Evolutionary conservation across 139 green algal species (phyloP).

Genomic region (Micractinium conductrix): DNA sequence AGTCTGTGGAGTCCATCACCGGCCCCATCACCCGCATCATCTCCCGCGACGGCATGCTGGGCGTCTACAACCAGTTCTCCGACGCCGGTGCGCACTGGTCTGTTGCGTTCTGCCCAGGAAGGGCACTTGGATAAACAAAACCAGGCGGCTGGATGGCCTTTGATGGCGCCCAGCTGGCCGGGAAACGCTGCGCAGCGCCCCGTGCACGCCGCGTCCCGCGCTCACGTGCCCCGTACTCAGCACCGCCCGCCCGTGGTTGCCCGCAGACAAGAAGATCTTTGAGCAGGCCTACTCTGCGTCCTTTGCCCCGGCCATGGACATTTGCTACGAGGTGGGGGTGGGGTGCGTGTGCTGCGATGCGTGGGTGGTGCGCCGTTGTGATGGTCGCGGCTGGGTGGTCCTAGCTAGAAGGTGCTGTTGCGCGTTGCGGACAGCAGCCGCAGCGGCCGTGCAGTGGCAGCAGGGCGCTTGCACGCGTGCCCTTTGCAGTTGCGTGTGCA

Average conservation of each 20-base stretch:
- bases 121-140: not conserved
- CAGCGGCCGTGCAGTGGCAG: too few relatives aligned
- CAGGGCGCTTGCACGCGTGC: too few relatives aligned
- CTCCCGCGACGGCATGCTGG: conserved; percentile 95
- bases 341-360: too few relatives aligned
- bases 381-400: too few relatives aligned
- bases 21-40: conserved; percentile 95
- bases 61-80: conserved; percentile 90
- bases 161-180: too few relatives aligned
- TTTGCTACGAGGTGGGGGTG: conserved; percentile 99
- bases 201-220: too few relatives aligned
- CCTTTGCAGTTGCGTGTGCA: too few relatives aligned
- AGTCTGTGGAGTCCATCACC: conserved; percentile 98
- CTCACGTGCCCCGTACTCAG: not conserved
- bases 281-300: conserved; percentile 89
- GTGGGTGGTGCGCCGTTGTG: too few relatives aligned
- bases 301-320: conserved; percentile 93
- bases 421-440: too few relatives aligned
- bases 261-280: conserved; percentile 89
- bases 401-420: too few relatives aligned
- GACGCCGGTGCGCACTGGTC: conserved; percentile 44
- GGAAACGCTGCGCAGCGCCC: too few relatives aligned
- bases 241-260: not conserved
- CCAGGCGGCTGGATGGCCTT: not conserved
- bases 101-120: not conserved